These are phyloP conservation scores for Psilocybe tampanensis DNA, from an alignment of 768 basidiomycete species.

Conservation along the genomic window DNA sequence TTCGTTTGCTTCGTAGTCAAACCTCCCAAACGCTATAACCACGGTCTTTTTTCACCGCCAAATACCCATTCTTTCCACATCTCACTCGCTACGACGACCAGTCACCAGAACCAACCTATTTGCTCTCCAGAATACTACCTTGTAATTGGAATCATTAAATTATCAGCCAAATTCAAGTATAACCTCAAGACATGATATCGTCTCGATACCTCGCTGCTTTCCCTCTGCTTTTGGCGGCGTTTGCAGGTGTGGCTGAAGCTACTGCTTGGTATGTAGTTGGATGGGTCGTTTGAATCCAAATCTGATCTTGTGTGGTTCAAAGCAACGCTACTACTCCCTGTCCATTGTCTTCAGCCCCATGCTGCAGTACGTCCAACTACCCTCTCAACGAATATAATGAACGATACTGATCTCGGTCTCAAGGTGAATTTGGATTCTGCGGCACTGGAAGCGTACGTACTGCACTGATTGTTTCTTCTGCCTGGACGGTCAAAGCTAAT, in stretches of 20 bases:
- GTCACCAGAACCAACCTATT: background rate
- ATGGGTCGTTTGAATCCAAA: background rate
- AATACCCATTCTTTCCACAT: background rate
- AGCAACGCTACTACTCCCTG: slow-evolving; percentile 50
- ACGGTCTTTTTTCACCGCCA: background rate
- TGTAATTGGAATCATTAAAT: background rate
- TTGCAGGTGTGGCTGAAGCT: slow-evolving; percentile 23
- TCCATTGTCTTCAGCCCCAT: slow-evolving; percentile 43
- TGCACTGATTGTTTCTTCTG: background rate
- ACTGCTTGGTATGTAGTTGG: slow-evolving; percentile 22
- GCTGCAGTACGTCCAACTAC: slow-evolving; percentile 46
- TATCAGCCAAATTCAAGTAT: background rate
- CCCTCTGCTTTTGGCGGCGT: slow-evolving; percentile 22
- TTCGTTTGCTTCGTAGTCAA: background rate
- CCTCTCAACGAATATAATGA: background rate
- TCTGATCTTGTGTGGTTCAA: background rate
- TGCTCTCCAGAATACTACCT: background rate
- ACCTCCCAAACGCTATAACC: no score
- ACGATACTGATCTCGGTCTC: slow-evolving; percentile 1
- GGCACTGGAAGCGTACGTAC: slow-evolving; percentile 44
- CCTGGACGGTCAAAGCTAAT: background rate
- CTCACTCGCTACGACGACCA: background rate
- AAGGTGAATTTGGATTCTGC: slow-evolving; percentile 59
- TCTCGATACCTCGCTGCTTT: slow-evolving; percentile 15
- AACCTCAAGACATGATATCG: slow-evolving; percentile 16